A percentile compares a stretch with the other conserved stretches of the same genome.
Conservation (phyloP, 139 green algal species). For the Chlorella sorokiniana region DNA sequence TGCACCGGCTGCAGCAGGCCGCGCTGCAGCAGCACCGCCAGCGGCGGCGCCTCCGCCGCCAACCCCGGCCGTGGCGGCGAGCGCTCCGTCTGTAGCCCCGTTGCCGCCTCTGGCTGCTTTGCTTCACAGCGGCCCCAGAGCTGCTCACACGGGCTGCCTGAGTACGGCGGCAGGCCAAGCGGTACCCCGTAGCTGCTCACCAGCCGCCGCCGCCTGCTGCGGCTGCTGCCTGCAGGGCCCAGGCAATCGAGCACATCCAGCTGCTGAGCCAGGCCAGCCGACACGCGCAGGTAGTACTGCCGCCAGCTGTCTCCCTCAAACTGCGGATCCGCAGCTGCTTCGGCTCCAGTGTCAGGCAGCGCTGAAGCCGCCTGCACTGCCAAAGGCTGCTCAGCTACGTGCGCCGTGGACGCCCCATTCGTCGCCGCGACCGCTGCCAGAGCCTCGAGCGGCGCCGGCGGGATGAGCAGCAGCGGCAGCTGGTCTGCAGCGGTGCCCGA, state of each 20-base stretch:
- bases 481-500: constrained; percentile 19
- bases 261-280: neutral
- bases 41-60: constrained; percentile 2
- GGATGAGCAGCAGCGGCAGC: constrained; percentile 32
- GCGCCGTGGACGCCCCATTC: neutral
- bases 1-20: constrained; percentile 41
- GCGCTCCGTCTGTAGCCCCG: neutral
- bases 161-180: neutral
- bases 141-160: neutral
- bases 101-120: neutral
- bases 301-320: constrained; percentile 16
- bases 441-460: neutral
- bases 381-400: neutral
- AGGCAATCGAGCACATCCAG: constrained; percentile 13
- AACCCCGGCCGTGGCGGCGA: neutral
- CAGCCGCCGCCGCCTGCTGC: neutral
- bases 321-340: neutral
- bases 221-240: neutral
- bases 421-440: neutral
- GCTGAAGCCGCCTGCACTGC: neutral
- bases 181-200: constrained; percentile 16
- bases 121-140: neutral
- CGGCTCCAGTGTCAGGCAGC: neutral
- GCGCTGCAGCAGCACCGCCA: constrained; percentile 29
- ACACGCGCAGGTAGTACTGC: constrained; percentile 1